A percentile compares a stretch with the other conserved stretches of the same genome.
These are phyloP conservation scores for Aquanectria penicillioides DNA, from an alignment of 2,329 filamentous ascomycete genomes.

Conservation along the genomic window DNA sequence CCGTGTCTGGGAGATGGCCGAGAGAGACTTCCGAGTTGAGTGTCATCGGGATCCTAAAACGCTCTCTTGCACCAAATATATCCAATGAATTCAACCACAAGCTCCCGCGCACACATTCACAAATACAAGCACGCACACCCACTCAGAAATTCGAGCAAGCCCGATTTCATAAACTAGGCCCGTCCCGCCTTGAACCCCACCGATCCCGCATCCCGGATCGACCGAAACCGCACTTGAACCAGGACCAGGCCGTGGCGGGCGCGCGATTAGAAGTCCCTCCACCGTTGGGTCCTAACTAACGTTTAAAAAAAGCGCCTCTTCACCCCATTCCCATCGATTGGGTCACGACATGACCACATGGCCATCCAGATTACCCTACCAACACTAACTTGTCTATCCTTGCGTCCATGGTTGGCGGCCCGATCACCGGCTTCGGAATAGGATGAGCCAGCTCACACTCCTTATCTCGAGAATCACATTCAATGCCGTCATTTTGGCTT, in stretches of 20 bases:
- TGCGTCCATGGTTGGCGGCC: constrained; percentile 26
- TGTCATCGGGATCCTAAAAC: constrained; percentile 11
- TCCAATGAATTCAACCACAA: constrained; percentile 11
- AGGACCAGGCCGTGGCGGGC: constrained; percentile 23
- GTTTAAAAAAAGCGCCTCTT: constrained; percentile 17
- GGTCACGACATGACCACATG: constrained; percentile 21
- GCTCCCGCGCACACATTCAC: background rate
- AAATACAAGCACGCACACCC: background rate
- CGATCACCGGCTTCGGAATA: constrained; percentile 34
- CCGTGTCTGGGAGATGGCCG: too few relatives aligned
- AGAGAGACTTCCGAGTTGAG: too few relatives aligned
- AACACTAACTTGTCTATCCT: constrained; percentile 17
- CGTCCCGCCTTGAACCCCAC: constrained; percentile 40
- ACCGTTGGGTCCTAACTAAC: constrained; percentile 1
- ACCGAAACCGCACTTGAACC: constrained; percentile 23
- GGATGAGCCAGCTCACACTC: constrained; percentile 9
- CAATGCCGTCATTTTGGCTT: constrained; percentile 13
- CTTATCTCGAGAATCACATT: constrained; percentile 16
- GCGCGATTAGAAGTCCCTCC: constrained; percentile 9
- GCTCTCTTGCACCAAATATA: background rate
- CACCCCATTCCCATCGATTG: constrained; percentile 26
- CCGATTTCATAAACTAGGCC: constrained; percentile 34
- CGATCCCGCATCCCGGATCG: constrained; percentile 37
- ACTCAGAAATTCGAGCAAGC: background rate
- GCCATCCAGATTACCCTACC: constrained; percentile 20